Evolutionary conservation across 2,329 filamentous ascomycete species (phyloP), one percentile per base, ranked within the genome.

Genomic region (Emericellopsis cladophorae): DNA sequence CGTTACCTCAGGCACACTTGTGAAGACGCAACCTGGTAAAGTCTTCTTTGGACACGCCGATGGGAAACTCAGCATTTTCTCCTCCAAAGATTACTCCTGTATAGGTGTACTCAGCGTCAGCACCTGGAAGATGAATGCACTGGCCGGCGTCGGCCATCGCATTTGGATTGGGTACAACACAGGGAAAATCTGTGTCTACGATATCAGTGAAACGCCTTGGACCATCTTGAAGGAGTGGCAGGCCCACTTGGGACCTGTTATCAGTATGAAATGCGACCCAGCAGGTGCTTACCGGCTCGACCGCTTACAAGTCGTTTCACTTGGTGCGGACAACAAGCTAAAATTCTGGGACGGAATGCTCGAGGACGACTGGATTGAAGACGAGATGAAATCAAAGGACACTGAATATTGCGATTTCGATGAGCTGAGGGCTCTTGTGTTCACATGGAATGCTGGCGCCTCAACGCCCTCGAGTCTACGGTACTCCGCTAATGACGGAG

Each of bases 381-480:
- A 72, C 31, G 77, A 86, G 47, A 94, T 98, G 88, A 87, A 93
- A 54, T 72, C 74, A 26, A 78, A 80, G 45, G 89, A 95, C 52
- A 69, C 74, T 1, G 76, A 92, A 38, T 96, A 86, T 55, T 95
- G 89, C 65, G 72, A 76, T 23, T 95, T 96, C 57, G 74, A 88
- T 41, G 81, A 93, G 51, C 68, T 96, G 43, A 81, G 78, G 38
- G 80, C 84, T 11, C 67, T 87, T 31, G 76, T 95, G 22, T 73
- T 96, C 67, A 95, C 89, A 0, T 98, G 92, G 92, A 98, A 98
- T 57, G 90, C 89, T 2, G 92, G 92, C 2, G 92, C 92, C n/a
- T 82, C 83, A 14, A 95, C 92, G n/a, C 92, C 92, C 0, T 80
- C 79, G 44, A 84, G 81, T 52, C 66, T 96, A 29, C 75, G 84